Percentiles rank a stretch among this genome's conserved stretches.
Conservation (phyloP, 306 rosid species). For the Aeschynomene evenia region DNA sequence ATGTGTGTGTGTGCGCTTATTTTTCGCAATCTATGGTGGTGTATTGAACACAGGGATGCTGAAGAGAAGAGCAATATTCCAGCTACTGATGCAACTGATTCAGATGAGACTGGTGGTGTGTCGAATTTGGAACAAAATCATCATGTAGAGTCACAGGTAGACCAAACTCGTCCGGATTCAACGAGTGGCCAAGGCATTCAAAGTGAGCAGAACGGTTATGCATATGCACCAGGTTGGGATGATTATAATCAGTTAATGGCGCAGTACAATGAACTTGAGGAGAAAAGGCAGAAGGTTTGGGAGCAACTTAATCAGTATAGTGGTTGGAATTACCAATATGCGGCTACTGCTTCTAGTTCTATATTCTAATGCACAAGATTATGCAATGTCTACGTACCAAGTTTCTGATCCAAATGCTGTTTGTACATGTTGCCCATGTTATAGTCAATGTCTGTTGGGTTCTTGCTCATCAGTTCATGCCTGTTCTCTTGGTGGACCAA, state of each 20-base stretch:
- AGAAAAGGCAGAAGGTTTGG: slow-evolving; percentile 65
- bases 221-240: slow-evolving; percentile 41
- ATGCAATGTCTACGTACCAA: slow-evolving; percentile 35
- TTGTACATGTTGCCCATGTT: slow-evolving; percentile 58
- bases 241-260: slow-evolving; percentile 60
- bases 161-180: slow-evolving; percentile 37
- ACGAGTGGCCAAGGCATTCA: slow-evolving; percentile 29
- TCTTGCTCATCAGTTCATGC: slow-evolving; percentile 42
- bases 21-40: slow-evolving; percentile 11
- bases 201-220: slow-evolving; percentile 35
- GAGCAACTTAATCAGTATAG: slow-evolving; percentile 72
- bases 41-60: slow-evolving; percentile 43
- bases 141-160: slow-evolving; percentile 25
- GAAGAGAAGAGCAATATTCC: slow-evolving; percentile 37
- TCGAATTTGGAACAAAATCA: slow-evolving; percentile 43
- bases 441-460: slow-evolving; percentile 36
- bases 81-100: slow-evolving; percentile 25
- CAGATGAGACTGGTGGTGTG: slow-evolving; percentile 38
- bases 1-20: neutral
- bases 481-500: slow-evolving; percentile 42
- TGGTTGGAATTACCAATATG: slow-evolving; percentile 55
- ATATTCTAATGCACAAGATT: slow-evolving; percentile 40
- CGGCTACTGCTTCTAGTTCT: slow-evolving; percentile 35
- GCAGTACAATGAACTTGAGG: slow-evolving; percentile 79
- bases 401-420: slow-evolving; percentile 46